A percentile compares a stretch with the other conserved stretches of the same genome.
These are phyloP conservation scores for Fragilaria crotonensis DNA, from an alignment of 108 stramenopile species.

Conservation along the genomic window DNA sequence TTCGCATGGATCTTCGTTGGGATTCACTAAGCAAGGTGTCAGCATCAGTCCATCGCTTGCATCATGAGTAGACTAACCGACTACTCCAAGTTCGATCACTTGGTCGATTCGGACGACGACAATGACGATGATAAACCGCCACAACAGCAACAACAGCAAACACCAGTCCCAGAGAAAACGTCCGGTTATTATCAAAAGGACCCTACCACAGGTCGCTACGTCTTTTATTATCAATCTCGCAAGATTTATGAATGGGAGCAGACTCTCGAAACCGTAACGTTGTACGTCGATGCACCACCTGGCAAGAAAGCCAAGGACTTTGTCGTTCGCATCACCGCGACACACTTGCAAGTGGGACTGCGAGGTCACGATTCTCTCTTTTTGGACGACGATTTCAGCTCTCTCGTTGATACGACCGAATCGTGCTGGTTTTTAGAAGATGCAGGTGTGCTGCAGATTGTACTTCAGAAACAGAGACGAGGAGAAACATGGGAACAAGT, in stretches of 20 bases:
- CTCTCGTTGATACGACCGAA: conserved; percentile 73
- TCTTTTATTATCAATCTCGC: conserved; percentile 35
- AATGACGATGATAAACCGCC: conserved; percentile 21
- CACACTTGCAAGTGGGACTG: conserved; percentile 49
- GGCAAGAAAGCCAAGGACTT: conserved; percentile 20
- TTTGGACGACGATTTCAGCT: conserved; percentile 45
- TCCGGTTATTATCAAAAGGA: conserved; percentile 24
- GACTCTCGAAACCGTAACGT: conserved; percentile 80
- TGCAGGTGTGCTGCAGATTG: background rate
- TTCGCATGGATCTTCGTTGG: no score
- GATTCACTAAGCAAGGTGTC: no score
- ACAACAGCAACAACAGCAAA: background rate
- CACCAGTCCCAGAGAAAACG: conserved; percentile 5
- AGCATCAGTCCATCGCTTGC: no score
- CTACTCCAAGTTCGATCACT: conserved; percentile 73
- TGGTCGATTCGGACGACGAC: conserved; percentile 24
- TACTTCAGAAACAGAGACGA: background rate
- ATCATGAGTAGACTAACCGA: conserved; percentile 66
- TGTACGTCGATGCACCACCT: conserved; percentile 32
- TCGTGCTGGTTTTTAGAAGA: conserved; percentile 78
- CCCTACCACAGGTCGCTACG: conserved; percentile 43
- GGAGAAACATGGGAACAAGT: conserved; percentile 4
- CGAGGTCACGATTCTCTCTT: background rate
- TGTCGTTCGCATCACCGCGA: conserved; percentile 32
- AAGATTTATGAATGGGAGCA: conserved; percentile 97